These are phyloP conservation scores for Leccinum subgranulosum DNA, from an alignment of 768 basidiomycete species.

Conservation along the genomic window DNA sequence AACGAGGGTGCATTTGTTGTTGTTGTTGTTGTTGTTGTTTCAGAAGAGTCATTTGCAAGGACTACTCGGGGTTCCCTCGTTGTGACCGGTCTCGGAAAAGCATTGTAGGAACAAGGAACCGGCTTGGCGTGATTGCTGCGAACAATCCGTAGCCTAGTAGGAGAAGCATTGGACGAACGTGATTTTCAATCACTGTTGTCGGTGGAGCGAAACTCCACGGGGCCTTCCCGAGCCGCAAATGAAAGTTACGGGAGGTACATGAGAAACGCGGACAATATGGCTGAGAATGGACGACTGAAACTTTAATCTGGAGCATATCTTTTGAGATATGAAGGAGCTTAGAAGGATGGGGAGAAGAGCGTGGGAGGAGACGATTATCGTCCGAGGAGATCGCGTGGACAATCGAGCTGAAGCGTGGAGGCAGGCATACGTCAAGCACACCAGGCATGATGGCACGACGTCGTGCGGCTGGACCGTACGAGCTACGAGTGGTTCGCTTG, in stretches of 20 bases:
- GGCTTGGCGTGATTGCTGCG: conserved; percentile 8
- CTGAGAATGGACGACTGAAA: conserved; percentile 6
- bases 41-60: not conserved
- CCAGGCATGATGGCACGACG: not conserved
- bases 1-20: not conserved
- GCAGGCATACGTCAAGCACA: conserved; percentile 16
- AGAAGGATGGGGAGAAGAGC: not conserved
- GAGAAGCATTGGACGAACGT: not conserved
- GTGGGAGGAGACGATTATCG: conserved; percentile 4
- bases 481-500: conserved; percentile 1
- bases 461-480: conserved; percentile 1
- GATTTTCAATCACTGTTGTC: not conserved
- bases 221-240: not conserved
- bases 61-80: not conserved
- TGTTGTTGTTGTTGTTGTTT: not conserved
- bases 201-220: not conserved
- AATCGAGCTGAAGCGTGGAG: not conserved
- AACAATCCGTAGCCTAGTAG: not conserved
- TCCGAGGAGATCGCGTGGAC: conserved; percentile 25
- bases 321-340: conserved; percentile 8
- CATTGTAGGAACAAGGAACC: not conserved
- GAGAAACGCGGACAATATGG: conserved; percentile 4
- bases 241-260: conserved; percentile 13
- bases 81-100: not conserved
- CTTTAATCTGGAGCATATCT: conserved; percentile 20